Percentiles rank a stretch among this genome's conserved stretches.
Evolutionary conservation across 257 asterid genomes (phyloP).

Genomic region (Cordia subcordata): DNA sequence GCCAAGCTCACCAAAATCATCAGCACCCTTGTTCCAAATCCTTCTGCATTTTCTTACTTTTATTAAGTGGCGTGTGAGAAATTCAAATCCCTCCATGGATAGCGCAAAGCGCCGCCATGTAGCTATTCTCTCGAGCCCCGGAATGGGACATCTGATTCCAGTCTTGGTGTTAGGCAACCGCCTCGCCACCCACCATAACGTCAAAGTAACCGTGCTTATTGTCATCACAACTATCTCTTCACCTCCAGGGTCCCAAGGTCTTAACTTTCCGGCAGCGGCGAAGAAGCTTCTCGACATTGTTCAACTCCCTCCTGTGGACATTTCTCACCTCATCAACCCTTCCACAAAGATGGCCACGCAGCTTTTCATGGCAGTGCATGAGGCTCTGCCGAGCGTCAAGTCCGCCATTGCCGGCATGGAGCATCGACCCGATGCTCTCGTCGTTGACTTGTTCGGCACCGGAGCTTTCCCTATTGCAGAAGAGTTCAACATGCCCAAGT

Average conservation of each 20-base stretch:
- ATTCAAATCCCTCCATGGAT: constrained; percentile 15
- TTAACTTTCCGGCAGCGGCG: constrained; percentile 14
- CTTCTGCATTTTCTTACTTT: neutral
- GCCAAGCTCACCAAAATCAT: too few species aligned
- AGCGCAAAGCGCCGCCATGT: constrained; percentile 25
- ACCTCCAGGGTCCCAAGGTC: constrained; percentile 30
- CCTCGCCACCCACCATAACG: constrained; percentile 43
- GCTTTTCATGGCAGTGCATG: constrained; percentile 37
- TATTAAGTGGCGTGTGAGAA: too few species aligned
- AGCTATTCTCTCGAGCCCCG: constrained; percentile 56
- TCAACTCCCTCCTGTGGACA: constrained; percentile 40
- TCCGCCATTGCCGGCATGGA: constrained; percentile 35
- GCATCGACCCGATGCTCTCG: constrained; percentile 42
- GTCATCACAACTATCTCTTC: constrained; percentile 26
- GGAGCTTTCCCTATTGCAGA: constrained; percentile 40
- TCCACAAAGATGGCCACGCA: constrained; percentile 36
- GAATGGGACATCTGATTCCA: constrained; percentile 74
- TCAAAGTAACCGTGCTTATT: constrained; percentile 37
- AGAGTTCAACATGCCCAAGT: constrained; percentile 47
- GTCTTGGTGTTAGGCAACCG: constrained; percentile 42
- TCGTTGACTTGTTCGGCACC: constrained; percentile 49
- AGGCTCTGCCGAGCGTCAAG: constrained; percentile 37
- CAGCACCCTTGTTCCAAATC: too few species aligned
- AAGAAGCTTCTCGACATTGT: constrained; percentile 15
- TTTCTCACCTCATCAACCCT: constrained; percentile 37